Percentiles rank a stretch among this genome's conserved stretches.
Evolutionary conservation across 176 grass and related monocot species (phyloP).

Genomic region (Cenchrus fungigraminus): DNA sequence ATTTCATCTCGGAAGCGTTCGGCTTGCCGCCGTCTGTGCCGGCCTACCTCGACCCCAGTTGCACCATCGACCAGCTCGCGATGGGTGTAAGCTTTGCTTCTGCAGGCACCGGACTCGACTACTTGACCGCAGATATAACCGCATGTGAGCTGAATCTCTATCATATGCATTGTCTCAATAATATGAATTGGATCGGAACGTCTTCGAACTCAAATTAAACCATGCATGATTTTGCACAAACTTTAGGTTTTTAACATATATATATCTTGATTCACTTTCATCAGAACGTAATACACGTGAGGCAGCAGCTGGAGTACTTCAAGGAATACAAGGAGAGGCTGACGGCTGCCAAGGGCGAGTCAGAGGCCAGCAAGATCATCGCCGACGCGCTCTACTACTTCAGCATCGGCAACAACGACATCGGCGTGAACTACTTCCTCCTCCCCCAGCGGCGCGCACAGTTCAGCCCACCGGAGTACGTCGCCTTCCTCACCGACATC

Average conservation of each 20-base stretch:
- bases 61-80: no score
- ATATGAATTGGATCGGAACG: no score
- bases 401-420: constrained; percentile 67
- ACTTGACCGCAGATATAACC: neutral
- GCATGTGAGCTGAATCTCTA: neutral
- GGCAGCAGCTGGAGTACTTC: constrained; percentile 58
- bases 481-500: constrained; percentile 35
- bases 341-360: constrained; percentile 25
- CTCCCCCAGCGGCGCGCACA: neutral
- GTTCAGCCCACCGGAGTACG: constrained; percentile 54
- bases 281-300: constrained; percentile 50
- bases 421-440: constrained; percentile 56
- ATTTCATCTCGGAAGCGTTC: no score
- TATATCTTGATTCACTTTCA: neutral
- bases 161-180: no score
- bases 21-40: no score
- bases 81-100: no score
- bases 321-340: constrained; percentile 50
- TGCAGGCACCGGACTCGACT: no score
- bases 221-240: neutral
- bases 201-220: no score
- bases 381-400: constrained; percentile 48
- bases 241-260: neutral
- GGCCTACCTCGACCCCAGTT: no score
- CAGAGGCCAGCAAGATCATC: constrained; percentile 33